Evolutionary conservation across 306 rosid genomes (phyloP), one percentile per base, ranked within the genome.

Genomic region (Vigna nakashimae): DNA sequence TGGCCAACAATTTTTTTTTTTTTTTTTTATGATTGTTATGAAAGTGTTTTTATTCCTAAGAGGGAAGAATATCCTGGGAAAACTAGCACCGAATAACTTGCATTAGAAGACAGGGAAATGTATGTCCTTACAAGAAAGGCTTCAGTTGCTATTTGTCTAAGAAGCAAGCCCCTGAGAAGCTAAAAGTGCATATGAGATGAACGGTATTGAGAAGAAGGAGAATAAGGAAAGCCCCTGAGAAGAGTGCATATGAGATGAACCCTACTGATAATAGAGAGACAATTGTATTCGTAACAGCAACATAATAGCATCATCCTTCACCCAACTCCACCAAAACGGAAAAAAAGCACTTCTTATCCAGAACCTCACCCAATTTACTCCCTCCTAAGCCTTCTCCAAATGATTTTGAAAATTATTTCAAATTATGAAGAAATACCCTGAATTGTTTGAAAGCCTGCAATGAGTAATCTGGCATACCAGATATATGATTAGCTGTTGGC

Each of bases 281-380:
- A 62, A 56, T 43, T 76, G 17, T 65, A 34, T 63, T 46, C 67
- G 14, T 53, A 13, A 52, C 69, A 28, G 52, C 49, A 53, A 38
- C 55, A 50, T 40, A 71, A 36, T 26, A 49, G 67, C 50, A 71
- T 30, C 11, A 6, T 38, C 17, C 46, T 70, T 59, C 12, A 70
- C 36, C 46, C 67, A 28, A 63, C 65, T 62, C 69, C 64, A 82
- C 9, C 38, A 69, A 34, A 65, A 50, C 9, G 36, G 75, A 46
- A 69, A 75, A 24, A 2, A 32, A 20, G 24, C 48, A 5, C 26
- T 46, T 48, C 28, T 46, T 20, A 30, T 43, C 11, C 1, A 38
- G 30, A 65, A 16, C 74, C 64, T 62, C 71, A 52, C 70, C 43
- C 70, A 10, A 32, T 55, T 53, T 73, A 51, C 74, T 51, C 67